Base-by-base conservation (phyloP, 2,329 filamentous ascomycete genomes). In the Onygenales sp. region DNA sequence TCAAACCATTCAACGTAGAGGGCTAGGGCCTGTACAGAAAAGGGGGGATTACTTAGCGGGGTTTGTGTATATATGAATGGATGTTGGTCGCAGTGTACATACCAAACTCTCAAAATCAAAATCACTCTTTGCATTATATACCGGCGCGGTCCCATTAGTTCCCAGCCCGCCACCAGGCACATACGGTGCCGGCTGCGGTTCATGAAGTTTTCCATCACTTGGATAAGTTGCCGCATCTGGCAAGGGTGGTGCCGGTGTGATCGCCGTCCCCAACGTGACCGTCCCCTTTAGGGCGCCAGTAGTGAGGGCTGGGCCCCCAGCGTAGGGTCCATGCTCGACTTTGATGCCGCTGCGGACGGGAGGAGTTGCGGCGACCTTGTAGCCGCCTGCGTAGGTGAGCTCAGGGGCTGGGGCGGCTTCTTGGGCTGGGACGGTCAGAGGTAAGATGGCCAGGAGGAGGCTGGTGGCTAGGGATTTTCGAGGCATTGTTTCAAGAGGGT, bases 1-100 rank as follows among this genome's bases (percentile, higher is more conserved):
- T 93, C 87, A 52, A 92, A 89, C 79, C 82, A 93, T 69, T 93
- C 88, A 62, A 90, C 85, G 65, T 92, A 91, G 0, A 92, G 74
- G 10, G 80, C 86, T 10, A 93, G 75, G 0, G 83, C 79, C 70
- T 73, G 43, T 32, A 42, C 21, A 32, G 21, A 35, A 13, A 11
- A 21, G 14, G 11, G 21, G 7, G 5, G 14, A 43, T 43, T 5
- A 42, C 5, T 11, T 9, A 44, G 13, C 27, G 46, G 33, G 4
- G 9, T 47, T 51, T 17, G 39, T 35, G 7, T 51, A 43, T 33
- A 33, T 2, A 52, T 21, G 14, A 48, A 45, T 5, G 38, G 8
- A 6, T 3, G 2, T 41, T 38, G 9, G 31, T 11, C 35, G 50
- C n/a, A 45, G 46, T 5, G 11, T 35, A 59, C 66, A 43, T 63